Percentiles rank a stretch among this genome's conserved stretches.
These are phyloP conservation scores for Amphibolis antarctica DNA, from an alignment of 106 monocot genomes.

Conservation along the genomic window DNA sequence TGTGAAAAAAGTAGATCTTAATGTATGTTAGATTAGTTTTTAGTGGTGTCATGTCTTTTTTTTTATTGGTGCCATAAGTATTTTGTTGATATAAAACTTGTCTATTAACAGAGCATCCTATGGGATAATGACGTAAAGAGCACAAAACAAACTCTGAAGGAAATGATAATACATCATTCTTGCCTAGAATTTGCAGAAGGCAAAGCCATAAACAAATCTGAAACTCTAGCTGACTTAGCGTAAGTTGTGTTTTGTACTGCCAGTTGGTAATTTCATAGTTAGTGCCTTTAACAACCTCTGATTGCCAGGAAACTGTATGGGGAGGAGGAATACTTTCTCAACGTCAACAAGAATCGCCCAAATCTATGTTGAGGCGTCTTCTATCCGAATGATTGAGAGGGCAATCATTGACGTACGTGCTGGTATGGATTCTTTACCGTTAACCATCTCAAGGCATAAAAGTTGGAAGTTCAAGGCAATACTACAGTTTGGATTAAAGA, in stretches of 20 bases:
- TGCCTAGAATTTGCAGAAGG: slow-evolving; percentile 89
- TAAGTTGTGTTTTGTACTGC: slow-evolving; percentile 19
- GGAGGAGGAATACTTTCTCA: slow-evolving; percentile 51
- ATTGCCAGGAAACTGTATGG: slow-evolving; percentile 61
- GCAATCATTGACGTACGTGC: background rate
- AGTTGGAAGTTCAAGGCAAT: too few relatives aligned
- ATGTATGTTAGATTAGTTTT: background rate
- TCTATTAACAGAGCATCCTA: slow-evolving; percentile 57
- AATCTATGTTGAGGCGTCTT: background rate
- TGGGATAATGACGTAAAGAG: slow-evolving; percentile 98
- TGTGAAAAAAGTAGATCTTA: background rate
- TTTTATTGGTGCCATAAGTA: background rate
- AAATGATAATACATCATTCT: slow-evolving; percentile 95
- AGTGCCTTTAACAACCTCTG: background rate
- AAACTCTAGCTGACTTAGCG: slow-evolving; percentile 59
- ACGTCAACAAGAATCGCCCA: slow-evolving; percentile 23
- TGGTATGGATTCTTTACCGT: too few relatives aligned
- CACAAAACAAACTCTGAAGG: slow-evolving; percentile 91
- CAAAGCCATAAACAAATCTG: slow-evolving; percentile 62
- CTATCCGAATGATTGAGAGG: background rate
- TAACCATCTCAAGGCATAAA: too few relatives aligned
- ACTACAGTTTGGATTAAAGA: too few relatives aligned
- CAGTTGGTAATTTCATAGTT: background rate
- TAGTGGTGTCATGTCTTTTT: background rate
- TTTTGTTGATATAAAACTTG: slow-evolving; percentile 2